Conservation (phyloP, 2,329 filamentous ascomycete genomes). For the Fusarium sacchari region DNA sequence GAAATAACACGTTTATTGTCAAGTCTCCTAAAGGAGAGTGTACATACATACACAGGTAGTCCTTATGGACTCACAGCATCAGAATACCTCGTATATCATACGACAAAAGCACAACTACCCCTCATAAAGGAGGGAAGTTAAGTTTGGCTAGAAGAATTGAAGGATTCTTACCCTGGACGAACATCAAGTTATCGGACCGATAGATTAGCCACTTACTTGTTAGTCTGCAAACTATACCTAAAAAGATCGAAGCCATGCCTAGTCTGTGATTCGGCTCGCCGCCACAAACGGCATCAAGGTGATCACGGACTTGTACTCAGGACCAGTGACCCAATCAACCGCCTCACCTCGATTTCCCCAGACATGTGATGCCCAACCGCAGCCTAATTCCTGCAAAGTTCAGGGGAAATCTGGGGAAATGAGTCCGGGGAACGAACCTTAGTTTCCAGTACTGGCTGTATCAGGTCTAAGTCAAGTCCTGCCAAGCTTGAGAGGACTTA, state of each 20-base stretch:
- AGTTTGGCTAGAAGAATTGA: neutral
- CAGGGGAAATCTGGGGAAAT: neutral
- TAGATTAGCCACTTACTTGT: neutral
- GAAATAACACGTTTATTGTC: no score
- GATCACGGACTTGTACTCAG: neutral
- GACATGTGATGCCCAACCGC: rapidly evolving
- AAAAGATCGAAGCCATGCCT: neutral
- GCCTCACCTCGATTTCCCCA: neutral
- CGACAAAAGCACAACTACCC: rapidly evolving
- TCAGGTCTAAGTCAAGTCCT: neutral
- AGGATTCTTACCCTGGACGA: neutral
- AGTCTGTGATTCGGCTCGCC: neutral
- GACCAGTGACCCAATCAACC: neutral
- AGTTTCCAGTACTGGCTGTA: neutral
- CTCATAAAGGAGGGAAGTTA: no score
- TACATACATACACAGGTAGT: neutral
- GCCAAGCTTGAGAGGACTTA: neutral
- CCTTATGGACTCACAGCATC: rapidly evolving
- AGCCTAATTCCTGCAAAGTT: neutral
- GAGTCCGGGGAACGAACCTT: neutral
- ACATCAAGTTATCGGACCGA: neutral
- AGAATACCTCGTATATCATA: rapidly evolving
- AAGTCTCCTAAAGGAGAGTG: no score
- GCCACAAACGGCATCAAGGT: neutral
- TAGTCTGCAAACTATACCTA: neutral